Percentiles rank a stretch among this genome's conserved stretches.
Conservation (phyloP, 192 early-diverging fungal genomes). For the Globomyces pollinis-pini region DNA sequence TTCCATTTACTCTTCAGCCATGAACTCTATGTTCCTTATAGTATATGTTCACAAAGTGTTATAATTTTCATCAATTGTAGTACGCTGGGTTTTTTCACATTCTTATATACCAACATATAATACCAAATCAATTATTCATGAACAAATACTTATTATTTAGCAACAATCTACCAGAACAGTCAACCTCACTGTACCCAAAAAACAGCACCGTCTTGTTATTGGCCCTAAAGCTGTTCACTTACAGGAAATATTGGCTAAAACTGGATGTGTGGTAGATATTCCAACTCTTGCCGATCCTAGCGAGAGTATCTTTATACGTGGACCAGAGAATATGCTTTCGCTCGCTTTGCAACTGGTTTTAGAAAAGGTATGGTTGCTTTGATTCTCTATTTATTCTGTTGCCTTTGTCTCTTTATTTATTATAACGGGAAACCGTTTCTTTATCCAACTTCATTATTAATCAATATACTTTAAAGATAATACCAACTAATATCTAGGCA, state of each 20-base stretch:
- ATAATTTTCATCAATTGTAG: too few species aligned
- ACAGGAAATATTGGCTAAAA: constrained; percentile 74
- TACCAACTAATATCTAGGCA: too few species aligned
- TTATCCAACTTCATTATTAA: too few species aligned
- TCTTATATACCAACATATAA: constrained; percentile 6
- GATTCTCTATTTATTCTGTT: background rate
- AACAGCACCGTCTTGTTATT: constrained; percentile 87
- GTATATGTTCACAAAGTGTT: too few species aligned
- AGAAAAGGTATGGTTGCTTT: constrained; percentile 56
- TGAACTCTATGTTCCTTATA: too few species aligned
- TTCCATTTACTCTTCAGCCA: too few species aligned
- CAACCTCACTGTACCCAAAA: constrained; percentile 71
- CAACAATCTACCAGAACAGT: constrained; percentile 50
- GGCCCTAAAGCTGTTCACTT: constrained; percentile 71
- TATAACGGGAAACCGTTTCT: too few species aligned
- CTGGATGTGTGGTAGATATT: constrained; percentile 81
- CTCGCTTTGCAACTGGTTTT: constrained; percentile 72
- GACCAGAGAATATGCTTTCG: constrained; percentile 59
- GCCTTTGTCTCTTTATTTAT: too few species aligned
- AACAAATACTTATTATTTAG: background rate
- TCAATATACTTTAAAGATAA: too few species aligned
- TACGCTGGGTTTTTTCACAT: too few species aligned
- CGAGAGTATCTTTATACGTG: constrained; percentile 73
- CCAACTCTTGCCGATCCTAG: constrained; percentile 61
- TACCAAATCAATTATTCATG: background rate